Evolutionary conservation across 1,139 yeast genomes (phyloP), one percentile per base, ranked within the genome.

Genomic region (Geotrichum carabidarum): DNA sequence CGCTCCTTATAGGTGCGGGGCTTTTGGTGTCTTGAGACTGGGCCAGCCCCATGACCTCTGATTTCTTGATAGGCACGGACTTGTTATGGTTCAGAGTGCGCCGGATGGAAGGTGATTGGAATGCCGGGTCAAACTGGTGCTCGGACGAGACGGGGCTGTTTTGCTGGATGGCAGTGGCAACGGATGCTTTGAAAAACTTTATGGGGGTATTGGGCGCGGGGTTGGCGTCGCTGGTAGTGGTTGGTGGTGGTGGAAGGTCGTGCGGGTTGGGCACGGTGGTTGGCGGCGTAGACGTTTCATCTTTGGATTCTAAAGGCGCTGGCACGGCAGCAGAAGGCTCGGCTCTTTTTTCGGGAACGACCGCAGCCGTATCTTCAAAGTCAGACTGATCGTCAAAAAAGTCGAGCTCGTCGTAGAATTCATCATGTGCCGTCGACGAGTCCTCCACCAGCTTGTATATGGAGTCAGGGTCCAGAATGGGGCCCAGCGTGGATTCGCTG

Each of bases 81-180:
- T 73, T 78, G 14, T 73, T 73, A 14, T 81, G 86, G 62, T 80
- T 82, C n/a, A 81, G 69, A 0, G 82, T 79, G 37, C 81, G 73
- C 51, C 78, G 69, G 34, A 80, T 72, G 50, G 74, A 73, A 14
- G 80, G 80, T 1, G 84, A 75, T 2, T 76, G 73, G 58, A 74
- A 77, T 46, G 74, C 74, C 14, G 81, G 74, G 61, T 82, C 83
- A 63, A 65, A 74, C 22, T 57, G 60, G 4, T 71, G 74, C 59
- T 74, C 62, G 8, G 70, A 67, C 4, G 65, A 51, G 4, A 71
- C 59, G 2, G 75, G 72, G 0, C 81, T 77, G 31, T 75, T 73
- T 34, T 73, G 68, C 56, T 76, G 81, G 12, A 79, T 73, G 14
- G 57, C 60, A 1, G 46, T 44, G 12, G 56, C 56, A 3, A 46